Percentiles rank a stretch among this genome's conserved stretches.
phyloP scores from a whole-genome alignment of 192 early-diverging fungal genomes.

The Coemansia sp. region DNA sequence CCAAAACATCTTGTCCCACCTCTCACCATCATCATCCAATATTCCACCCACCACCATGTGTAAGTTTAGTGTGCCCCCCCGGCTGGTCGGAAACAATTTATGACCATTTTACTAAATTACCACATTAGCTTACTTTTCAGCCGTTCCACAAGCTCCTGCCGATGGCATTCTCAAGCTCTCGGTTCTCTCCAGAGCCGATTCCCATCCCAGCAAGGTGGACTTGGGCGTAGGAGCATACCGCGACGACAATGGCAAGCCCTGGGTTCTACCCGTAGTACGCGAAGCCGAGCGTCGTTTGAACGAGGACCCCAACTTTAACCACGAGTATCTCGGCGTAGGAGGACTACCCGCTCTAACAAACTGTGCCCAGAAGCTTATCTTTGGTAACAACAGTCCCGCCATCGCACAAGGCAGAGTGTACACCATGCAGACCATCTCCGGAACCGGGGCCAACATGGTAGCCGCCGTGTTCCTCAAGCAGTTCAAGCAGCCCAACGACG shows the following conservation, averaged over 20 bases:
- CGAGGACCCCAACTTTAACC: constrained; percentile 69
- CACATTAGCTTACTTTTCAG: constrained; percentile 33
- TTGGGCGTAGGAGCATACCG: constrained; percentile 96
- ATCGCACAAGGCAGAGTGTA: constrained; percentile 68
- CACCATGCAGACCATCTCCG: constrained; percentile 89
- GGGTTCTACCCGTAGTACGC: constrained; percentile 88
- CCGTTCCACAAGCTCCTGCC: constrained; percentile 63
- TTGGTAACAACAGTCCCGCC: constrained; percentile 73
- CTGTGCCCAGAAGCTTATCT: constrained; percentile 79
- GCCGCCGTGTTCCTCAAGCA: constrained; percentile 80
- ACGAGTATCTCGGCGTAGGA: constrained; percentile 93
- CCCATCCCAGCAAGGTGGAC: constrained; percentile 80
- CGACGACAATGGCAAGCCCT: constrained; percentile 89
- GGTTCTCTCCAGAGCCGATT: constrained; percentile 78
- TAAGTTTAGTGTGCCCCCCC: constrained; percentile 14
- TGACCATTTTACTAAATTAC: background rate
- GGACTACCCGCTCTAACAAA: constrained; percentile 76
- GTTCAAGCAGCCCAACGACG: constrained; percentile 61
- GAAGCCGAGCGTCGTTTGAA: constrained; percentile 82
- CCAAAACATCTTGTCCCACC: constrained; percentile 22
- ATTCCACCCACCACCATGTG: constrained; percentile 12
- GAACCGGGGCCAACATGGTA: constrained; percentile 87
- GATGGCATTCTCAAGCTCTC: constrained; percentile 92
- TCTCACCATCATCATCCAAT: constrained; percentile 14
- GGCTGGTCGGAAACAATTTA: background rate